Percentiles rank a stretch among this genome's conserved stretches.
Conservation (phyloP, 306 rosid species). For the Rosa persica region DNA sequence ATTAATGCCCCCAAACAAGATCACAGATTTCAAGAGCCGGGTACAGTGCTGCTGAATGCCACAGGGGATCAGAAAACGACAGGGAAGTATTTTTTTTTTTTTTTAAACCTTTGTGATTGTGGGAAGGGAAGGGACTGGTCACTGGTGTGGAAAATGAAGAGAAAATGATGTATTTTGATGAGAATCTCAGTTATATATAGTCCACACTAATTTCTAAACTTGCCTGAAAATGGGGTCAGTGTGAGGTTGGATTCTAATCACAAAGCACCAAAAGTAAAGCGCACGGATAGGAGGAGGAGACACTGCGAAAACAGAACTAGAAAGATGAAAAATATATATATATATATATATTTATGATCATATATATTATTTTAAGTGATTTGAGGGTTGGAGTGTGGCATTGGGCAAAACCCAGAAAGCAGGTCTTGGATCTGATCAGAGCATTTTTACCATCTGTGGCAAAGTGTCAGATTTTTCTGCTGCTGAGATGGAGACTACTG, state of each 20-base stretch:
- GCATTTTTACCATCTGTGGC: constrained; percentile 17
- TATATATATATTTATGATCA: background rate
- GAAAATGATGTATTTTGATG: constrained; percentile 45
- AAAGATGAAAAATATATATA: background rate
- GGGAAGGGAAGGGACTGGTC: background rate
- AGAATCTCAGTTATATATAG: constrained; percentile 46
- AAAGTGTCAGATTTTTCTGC: background rate
- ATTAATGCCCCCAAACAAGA: constrained; percentile 48
- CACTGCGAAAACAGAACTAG: constrained; percentile 23
- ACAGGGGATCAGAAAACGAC: background rate
- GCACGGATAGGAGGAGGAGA: constrained; percentile 16
- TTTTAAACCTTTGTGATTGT: background rate
- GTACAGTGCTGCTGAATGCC: constrained; percentile 18
- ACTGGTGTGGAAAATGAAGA: constrained; percentile 7
- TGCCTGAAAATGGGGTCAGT: constrained; percentile 21
- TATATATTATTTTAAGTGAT: background rate
- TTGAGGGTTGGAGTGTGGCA: constrained; percentile 8
- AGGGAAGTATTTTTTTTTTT: background rate
- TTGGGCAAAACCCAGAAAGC: constrained; percentile 27
- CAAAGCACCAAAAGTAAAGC: constrained; percentile 1
- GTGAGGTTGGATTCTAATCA: constrained; percentile 6
- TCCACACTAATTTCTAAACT: constrained; percentile 5
- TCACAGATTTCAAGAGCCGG: constrained; percentile 52
- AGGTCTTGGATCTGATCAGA: constrained; percentile 34
- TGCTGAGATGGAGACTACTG: constrained; percentile 1